A percentile compares a stretch with the other conserved stretches of the same genome.
Conservation (phyloP, 1,284 basidiomycete species). For the Xerocomus cyaneibrunnescens region DNA sequence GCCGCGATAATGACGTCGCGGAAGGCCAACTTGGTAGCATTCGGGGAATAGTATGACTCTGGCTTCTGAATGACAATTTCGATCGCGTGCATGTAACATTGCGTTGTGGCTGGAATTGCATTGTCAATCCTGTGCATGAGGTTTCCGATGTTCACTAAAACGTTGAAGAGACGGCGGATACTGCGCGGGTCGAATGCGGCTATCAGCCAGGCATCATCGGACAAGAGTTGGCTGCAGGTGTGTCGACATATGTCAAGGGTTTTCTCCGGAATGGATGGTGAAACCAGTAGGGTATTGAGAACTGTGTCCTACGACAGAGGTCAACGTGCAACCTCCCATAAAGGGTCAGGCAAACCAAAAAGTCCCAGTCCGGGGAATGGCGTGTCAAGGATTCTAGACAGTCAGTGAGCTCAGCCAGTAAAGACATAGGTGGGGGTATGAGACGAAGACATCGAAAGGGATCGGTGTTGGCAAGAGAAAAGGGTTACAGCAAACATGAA, state of each 20-base stretch:
- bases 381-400: constrained; percentile 25
- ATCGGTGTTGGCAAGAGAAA: constrained; percentile 16
- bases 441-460: constrained; percentile 23
- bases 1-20: constrained; percentile 39
- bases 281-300: constrained; percentile 27
- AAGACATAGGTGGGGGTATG: constrained; percentile 23
- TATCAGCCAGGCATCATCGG: constrained; percentile 27
- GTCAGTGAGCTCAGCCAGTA: constrained; percentile 30
- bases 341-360: constrained; percentile 25
- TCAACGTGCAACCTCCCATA: constrained; percentile 14
- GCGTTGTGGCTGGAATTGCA: constrained; percentile 35
- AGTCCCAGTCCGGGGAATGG: constrained; percentile 35
- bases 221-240: constrained; percentile 35
- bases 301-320: constrained; percentile 23
- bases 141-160: constrained; percentile 37
- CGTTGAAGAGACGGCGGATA: constrained; percentile 35
- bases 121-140: constrained; percentile 38
- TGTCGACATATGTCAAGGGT: constrained; percentile 32
- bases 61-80: constrained; percentile 37
- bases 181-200: constrained; percentile 26
- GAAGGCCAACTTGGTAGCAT: constrained; percentile 25
- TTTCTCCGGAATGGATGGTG: constrained; percentile 31
- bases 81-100: constrained; percentile 37
- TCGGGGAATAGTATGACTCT: constrained; percentile 15
- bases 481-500: constrained; percentile 23